Percentiles rank a stretch among this genome's conserved stretches.
phyloP scores from a whole-genome alignment of 2,329 filamentous ascomycete genomes.

The Fusarium xyrophilum region DNA sequence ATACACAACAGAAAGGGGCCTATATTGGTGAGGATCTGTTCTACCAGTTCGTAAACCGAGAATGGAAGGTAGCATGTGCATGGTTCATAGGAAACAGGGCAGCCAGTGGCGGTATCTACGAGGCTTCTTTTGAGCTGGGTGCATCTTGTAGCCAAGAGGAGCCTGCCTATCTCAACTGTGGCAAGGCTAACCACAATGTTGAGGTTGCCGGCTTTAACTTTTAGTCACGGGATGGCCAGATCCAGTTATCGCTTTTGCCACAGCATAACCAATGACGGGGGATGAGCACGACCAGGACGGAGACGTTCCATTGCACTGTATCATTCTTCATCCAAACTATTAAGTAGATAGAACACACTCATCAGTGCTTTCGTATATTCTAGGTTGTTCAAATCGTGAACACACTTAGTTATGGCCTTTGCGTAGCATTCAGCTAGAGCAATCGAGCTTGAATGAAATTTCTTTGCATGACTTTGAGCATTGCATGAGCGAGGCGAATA shows the following conservation, averaged over 20 bases:
- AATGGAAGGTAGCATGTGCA: neutral
- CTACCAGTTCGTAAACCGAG: neutral
- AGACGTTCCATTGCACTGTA: too few relatives aligned
- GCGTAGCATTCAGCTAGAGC: too few relatives aligned
- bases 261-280: fast-evolving
- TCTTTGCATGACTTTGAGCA: too few relatives aligned
- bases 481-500: too few relatives aligned
- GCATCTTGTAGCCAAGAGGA: neutral
- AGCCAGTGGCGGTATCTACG: neutral
- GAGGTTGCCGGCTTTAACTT: neutral
- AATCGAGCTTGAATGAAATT: too few relatives aligned
- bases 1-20: neutral
- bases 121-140: neutral
- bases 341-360: neutral
- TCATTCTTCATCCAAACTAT: neutral
- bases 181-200: neutral
- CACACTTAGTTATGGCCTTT: too few relatives aligned
- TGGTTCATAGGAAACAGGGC: neutral
- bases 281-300: fast-evolving
- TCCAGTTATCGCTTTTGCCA: too few relatives aligned
- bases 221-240: too few relatives aligned
- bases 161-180: neutral
- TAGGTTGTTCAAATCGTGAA: fast-evolving
- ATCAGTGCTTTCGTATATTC: neutral
- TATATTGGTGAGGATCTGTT: neutral